Evolutionary conservation across 768 basidiomycete species (phyloP), one percentile per base, ranked within the genome.

Genomic region (Termitomyces sp.): DNA sequence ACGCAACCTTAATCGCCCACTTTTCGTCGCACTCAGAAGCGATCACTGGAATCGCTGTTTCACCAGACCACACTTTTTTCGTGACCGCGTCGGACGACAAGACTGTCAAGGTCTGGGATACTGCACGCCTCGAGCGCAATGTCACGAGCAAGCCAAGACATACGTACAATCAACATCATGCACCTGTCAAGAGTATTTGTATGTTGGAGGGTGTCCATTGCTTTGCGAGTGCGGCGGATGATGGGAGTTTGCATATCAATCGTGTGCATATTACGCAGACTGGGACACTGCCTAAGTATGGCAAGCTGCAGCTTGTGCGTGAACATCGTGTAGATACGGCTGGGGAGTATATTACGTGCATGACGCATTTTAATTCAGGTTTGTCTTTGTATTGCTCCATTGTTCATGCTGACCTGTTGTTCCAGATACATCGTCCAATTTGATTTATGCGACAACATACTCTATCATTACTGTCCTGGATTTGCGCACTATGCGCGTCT

Each of bases 1-100:
- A 95, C 60, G 88, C 91, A 1, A 85, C 81, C 3, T 80, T 98
- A 54, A 83, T 98, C 52, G 86, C 89, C 0, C 89, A 96, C 68
- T 79, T 97, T 15, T 80, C 81, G 17, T 89, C 93, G 3, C 96
- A 98, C 66, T 80, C 85, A 0, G 91, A 88, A 26, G 76, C 84
- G 1, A 76, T 98, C 56, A 93, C 88, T 2, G 81, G 84, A 8
- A 74, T 98, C 23, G 87, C 87, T 1, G 90, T 94, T 23, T 87
- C 96, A 1, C 95, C 96, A 2, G 97, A 98, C 65, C 93, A 97
- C 64, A 73, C 86, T 67, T 99, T 97, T 77, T 98, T 99, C 62
- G 85, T 95, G 3, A 92, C 96, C 0, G 85, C 90, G 38, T 96
- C 94, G 0, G 86, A 98, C 60, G 96, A 98, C 70, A 91, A 91